Evolutionary conservation across 148 eudicot species (phyloP), one percentile per base, ranked within the genome.

Genomic region (Gaultheria prostrata): DNA sequence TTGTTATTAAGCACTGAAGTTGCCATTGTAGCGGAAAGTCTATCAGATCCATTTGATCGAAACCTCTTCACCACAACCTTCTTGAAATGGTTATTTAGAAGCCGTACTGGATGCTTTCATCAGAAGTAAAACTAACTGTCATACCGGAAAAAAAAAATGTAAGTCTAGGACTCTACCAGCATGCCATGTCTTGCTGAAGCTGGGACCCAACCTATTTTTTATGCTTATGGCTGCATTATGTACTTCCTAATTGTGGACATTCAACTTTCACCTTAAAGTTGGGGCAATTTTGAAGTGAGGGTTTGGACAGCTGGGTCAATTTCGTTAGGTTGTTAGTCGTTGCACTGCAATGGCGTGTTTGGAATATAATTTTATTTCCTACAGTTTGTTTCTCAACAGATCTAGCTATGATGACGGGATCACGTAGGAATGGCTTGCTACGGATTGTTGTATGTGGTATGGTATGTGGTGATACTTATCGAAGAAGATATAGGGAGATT

Each of bases 61-160:
- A 59, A 59, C 26, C 65, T 59, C 28, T 59, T 59, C 26, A 21
- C 24, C 24, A 30, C 28, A 59, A 63, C 30, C 69, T 63, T 63
- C 69, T 63, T 13, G 74, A 32, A 32, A 13, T 70, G 43, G 74
- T 32, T 69, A 5, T 69, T 30, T 15, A 70, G 43, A 67, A 70
- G 3, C 32, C 7, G 7, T 28, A 67, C 67, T 59, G 8, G 28
- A 59, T n/a, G 67, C 67, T 59, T n/a, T 12, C 67, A 9, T 24
- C 14, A 8, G 12, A 24, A 63, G 69, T n/a, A 24, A 11, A n/a
- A 63, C 69, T 63, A 24, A n/a, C 6, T 63, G 69, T 24, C 32
- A 4, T 8, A 10, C 4, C 24, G 14, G 11, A 0, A n/a, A 10
- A n/a, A 0, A 0, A 8, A 8, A 0, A 2, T 63, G 14, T 9